Base-by-base conservation (phyloP, 192 early-diverging fungal species). In the Coemansia sp. region DNA sequence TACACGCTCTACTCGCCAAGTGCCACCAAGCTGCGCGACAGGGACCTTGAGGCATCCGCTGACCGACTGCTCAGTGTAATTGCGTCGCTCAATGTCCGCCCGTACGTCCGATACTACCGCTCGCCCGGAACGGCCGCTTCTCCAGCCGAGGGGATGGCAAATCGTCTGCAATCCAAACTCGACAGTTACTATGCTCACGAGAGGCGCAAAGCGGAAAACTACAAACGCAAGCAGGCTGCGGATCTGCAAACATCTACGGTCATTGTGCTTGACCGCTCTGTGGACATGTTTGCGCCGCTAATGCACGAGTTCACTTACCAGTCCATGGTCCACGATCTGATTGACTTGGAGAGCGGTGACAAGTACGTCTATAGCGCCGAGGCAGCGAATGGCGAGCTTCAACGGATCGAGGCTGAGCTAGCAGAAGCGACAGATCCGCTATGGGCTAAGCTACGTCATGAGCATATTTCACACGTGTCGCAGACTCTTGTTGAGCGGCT, bases 291-390 rank as follows among this genome's bases (percentile, higher is more conserved):
- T 38, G 85, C 92, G 8, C 94, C 98, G 1, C 81, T 98, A 12
- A 60, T 98, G 19, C 96, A 98, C 70, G 98, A 99, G 67, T 93
- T 98, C 38, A 95, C 95, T 1, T 99, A 99, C 67, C 98, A 99
- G 64, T 94, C 95, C 3, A 94, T 97, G 89, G 86, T 92, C 29
- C 88, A 93, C 58, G 98, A 99, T 65, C 73, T 99, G 57, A 55
- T 99, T 9, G 73, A 68, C 15, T 43, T 81, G 15, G 66, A 70
- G 7, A 39, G 54, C 33, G 79, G 73, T 4, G 60, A 60, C 38
- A 81, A 63, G 42, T 69, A 81, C 33, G 24, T 36, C 0, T 72
- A 72, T 34, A 53, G 61, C 8, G 4, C 44, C 4, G 58, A 46
- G 1, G 24, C 60, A 0, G 12, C 32, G 2, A 35, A 40, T 17